Evolutionary conservation across 2,329 filamentous ascomycete genomes (phyloP).

Genomic region (Colletotrichum sansevieriae): DNA sequence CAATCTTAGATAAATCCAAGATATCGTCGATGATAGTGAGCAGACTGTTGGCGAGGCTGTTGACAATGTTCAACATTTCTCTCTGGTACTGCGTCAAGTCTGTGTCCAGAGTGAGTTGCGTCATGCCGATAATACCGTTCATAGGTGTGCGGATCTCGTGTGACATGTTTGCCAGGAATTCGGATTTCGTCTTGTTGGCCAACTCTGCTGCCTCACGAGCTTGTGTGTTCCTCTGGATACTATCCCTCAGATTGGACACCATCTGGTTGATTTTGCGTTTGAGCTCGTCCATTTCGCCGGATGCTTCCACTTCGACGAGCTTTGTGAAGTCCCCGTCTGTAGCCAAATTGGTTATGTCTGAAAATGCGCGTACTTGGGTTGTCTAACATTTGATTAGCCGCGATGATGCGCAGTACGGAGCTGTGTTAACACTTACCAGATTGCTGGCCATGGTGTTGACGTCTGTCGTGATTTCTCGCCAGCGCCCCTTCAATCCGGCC

Average conservation of each 20-base stretch:
- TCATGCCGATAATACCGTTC: conserved; percentile 99
- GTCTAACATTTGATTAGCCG: conserved; percentile 71
- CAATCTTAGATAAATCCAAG: conserved; percentile 82
- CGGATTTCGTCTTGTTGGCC: conserved; percentile 97
- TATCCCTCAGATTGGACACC: conserved; percentile 95
- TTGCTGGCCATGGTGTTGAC: conserved; percentile 92
- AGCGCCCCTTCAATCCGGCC: conserved; percentile 90
- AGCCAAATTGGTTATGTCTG: conserved; percentile 97
- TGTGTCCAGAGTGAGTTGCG: conserved; percentile 93
- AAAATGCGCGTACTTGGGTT: conserved; percentile 96
- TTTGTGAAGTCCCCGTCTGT: conserved; percentile 98
- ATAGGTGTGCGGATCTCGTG: conserved; percentile 98
- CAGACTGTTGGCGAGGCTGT: conserved; percentile 94
- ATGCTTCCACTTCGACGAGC: conserved; percentile 95
- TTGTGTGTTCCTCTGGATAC: conserved; percentile 95
- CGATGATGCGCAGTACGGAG: background rate
- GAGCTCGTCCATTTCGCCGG: conserved; percentile 98
- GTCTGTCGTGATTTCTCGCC: conserved; percentile 98
- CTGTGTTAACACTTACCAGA: conserved; percentile 57
- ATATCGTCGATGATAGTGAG: conserved; percentile 96
- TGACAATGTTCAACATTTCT: conserved; percentile 98
- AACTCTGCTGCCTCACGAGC: conserved; percentile 95
- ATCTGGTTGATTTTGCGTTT: conserved; percentile 99
- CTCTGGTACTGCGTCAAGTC: conserved; percentile 94
- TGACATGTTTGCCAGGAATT: conserved; percentile 98